Conservation (phyloP, 2,329 filamentous ascomycete genomes). For the Cordyceps fumosorosea region DNA sequence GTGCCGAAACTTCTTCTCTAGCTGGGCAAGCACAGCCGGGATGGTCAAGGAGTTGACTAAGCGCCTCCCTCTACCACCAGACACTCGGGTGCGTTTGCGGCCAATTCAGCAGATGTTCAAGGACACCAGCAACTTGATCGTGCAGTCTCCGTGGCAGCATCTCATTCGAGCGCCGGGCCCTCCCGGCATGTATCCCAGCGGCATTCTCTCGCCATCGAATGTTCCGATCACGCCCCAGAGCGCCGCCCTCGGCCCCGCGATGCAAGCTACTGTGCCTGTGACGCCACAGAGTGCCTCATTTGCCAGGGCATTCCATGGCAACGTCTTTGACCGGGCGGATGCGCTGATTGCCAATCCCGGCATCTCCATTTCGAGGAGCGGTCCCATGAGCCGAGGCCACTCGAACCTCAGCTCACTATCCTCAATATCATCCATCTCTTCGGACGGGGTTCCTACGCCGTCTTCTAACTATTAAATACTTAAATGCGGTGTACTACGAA, state of each 20-base stretch:
- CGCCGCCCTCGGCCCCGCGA: slow-evolving; percentile 80
- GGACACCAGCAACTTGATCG: slow-evolving; percentile 69
- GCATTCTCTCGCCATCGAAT: slow-evolving; percentile 2
- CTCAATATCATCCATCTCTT: slow-evolving; percentile 36
- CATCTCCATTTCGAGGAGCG: slow-evolving; percentile 49
- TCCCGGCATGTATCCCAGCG: slow-evolving; percentile 19
- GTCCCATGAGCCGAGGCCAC: slow-evolving; percentile 37
- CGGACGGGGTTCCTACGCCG: slow-evolving; percentile 25
- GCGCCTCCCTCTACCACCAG: slow-evolving; percentile 48
- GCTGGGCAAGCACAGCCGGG: slow-evolving; percentile 60
- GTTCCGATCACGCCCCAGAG: slow-evolving; percentile 79
- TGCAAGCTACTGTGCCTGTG: slow-evolving; percentile 79
- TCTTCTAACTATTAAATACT: neutral
- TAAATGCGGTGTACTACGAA: neutral
- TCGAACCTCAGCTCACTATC: slow-evolving; percentile 33
- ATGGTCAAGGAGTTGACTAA: slow-evolving; percentile 52
- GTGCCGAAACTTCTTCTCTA: slow-evolving; percentile 66
- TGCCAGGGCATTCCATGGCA: slow-evolving; percentile 46
- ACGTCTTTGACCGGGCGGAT: slow-evolving; percentile 56
- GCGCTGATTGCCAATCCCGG: slow-evolving; percentile 52
- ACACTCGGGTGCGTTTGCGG: slow-evolving; percentile 67
- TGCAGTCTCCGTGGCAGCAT: slow-evolving; percentile 50
- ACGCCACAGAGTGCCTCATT: slow-evolving; percentile 56
- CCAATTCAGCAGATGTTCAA: slow-evolving; percentile 79
- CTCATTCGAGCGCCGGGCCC: slow-evolving; percentile 24